Evolutionary conservation across 345 rosid species (phyloP).

Genomic region (Corymbia maculata): DNA sequence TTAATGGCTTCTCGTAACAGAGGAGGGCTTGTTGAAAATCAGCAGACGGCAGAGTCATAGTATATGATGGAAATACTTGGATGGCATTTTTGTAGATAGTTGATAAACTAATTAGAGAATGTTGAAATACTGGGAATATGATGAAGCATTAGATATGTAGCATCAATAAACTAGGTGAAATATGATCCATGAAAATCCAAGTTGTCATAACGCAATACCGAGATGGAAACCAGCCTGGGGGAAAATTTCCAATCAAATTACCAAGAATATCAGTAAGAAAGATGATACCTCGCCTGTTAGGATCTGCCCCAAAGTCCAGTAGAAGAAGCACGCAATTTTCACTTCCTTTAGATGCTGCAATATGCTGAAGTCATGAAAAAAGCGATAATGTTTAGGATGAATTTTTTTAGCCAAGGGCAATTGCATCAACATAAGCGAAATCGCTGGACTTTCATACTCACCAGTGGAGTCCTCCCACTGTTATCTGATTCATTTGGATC

Average conservation of each 20-base stretch:
- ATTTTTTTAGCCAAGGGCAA: background rate
- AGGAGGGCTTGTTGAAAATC: background rate
- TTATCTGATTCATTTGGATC: constrained; percentile 85
- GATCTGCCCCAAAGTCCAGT: constrained; percentile 56
- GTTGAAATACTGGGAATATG: background rate
- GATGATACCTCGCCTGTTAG: constrained; percentile 55
- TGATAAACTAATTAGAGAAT: background rate
- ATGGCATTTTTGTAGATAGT: background rate
- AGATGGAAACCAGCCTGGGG: background rate
- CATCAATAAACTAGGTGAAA: background rate
- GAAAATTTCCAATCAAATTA: constrained; percentile 18
- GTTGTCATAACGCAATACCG: background rate
- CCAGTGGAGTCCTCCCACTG: constrained; percentile 73
- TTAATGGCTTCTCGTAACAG: background rate
- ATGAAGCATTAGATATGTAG: background rate
- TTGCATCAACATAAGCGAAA: background rate
- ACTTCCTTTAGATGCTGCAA: constrained; percentile 73
- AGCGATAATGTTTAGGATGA: background rate
- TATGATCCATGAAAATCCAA: background rate
- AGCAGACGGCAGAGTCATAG: background rate
- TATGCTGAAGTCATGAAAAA: constrained; percentile 35
- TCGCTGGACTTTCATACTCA: constrained; percentile 8
- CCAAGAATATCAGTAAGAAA: background rate
- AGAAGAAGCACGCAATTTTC: constrained; percentile 66
- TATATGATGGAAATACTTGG: background rate